These are phyloP conservation scores for Syzygium syzygioides DNA, from an alignment of 441 rosid species.

Conservation along the genomic window DNA sequence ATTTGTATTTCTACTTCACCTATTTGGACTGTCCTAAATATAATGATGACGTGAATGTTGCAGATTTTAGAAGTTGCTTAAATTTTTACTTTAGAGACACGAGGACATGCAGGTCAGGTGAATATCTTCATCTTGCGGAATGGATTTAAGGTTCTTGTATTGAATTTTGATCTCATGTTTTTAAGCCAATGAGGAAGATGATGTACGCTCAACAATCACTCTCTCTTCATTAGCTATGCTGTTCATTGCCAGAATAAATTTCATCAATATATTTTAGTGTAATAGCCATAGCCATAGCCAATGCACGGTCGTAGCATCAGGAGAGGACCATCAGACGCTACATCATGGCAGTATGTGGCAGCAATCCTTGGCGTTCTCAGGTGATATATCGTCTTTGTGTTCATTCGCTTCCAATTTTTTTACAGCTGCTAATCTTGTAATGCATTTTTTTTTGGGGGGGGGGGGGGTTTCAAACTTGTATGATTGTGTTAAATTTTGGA, in stretches of 20 bases:
- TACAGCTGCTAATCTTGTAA: too few relatives aligned
- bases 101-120: background rate
- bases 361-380: background rate
- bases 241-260: background rate
- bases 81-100: too few relatives aligned
- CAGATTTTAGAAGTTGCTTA: too few relatives aligned
- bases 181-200: background rate
- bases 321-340: background rate
- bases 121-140: background rate
- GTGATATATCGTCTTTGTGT: background rate
- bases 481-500: too few relatives aligned
- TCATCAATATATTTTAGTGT: background rate
- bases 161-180: background rate
- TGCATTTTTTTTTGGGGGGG: too few relatives aligned
- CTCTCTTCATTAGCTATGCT: background rate
- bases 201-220: background rate
- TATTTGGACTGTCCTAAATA: too few relatives aligned
- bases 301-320: background rate
- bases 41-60: too few relatives aligned
- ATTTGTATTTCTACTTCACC: too few relatives aligned
- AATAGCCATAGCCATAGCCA: too few relatives aligned
- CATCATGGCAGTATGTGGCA: background rate
- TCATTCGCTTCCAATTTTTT: too few relatives aligned
- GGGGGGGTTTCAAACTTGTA: too few relatives aligned
- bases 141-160: background rate